phyloP scores from a whole-genome alignment of 768 basidiomycete genomes.

The Pisolithus microcarpus region DNA sequence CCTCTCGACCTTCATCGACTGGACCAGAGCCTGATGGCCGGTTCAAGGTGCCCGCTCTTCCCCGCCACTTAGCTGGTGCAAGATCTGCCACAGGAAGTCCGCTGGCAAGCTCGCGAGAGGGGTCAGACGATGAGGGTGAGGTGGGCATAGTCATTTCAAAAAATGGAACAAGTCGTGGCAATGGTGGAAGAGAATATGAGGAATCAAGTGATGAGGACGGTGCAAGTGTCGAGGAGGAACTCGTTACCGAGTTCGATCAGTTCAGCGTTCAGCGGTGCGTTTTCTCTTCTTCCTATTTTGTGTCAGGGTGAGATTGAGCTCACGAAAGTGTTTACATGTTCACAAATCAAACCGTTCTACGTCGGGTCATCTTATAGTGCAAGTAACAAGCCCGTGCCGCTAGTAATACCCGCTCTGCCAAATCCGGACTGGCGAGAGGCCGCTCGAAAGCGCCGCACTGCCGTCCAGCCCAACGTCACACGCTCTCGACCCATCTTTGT shows the following conservation, averaged over 20 bases:
- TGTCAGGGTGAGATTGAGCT: slow-evolving; percentile 56
- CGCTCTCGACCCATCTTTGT: slow-evolving; percentile 41
- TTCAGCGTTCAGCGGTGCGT: slow-evolving; percentile 86
- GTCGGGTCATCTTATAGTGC: slow-evolving; percentile 29
- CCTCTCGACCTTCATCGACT: slow-evolving; percentile 54
- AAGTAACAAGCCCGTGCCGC: slow-evolving; percentile 43
- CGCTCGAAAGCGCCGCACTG: slow-evolving; percentile 51
- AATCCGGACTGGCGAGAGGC: slow-evolving; percentile 88
- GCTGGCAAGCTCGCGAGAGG: slow-evolving; percentile 35
- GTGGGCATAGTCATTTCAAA: slow-evolving; percentile 19
- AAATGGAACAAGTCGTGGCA: slow-evolving; percentile 15
- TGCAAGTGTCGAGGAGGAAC: slow-evolving; percentile 50
- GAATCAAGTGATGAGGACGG: slow-evolving; percentile 52
- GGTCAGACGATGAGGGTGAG: slow-evolving; percentile 22
- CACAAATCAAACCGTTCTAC: slow-evolving; percentile 2
- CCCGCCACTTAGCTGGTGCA: slow-evolving; percentile 42
- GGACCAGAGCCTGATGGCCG: slow-evolving; percentile 54
- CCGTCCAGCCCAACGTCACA: too few relatives aligned
- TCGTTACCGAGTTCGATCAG: slow-evolving; percentile 65
- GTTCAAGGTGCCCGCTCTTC: slow-evolving; percentile 58
- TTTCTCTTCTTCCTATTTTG: background rate
- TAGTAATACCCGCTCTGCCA: slow-evolving; percentile 80
- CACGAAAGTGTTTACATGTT: slow-evolving; percentile 45
- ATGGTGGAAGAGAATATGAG: slow-evolving; percentile 29
- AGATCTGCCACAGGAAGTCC: slow-evolving; percentile 48